A percentile compares a stretch with the other conserved stretches of the same genome.
phyloP scores from a whole-genome alignment of 805 yeast species.

The Sugiyamaella marilandica region DNA sequence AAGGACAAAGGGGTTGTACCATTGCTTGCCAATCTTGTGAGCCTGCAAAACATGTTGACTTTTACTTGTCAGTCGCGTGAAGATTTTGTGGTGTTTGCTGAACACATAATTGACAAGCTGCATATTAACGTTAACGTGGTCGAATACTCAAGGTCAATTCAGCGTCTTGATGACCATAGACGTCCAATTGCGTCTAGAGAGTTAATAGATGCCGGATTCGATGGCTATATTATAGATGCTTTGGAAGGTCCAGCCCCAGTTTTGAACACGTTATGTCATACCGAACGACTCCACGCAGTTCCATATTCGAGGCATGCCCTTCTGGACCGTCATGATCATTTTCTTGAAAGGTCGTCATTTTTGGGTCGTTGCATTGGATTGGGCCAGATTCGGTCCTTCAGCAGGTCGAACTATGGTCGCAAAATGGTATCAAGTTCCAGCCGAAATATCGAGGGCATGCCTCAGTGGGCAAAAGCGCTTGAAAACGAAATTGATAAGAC shows the following conservation, averaged over 20 bases:
- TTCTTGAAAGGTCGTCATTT: conserved; percentile 37
- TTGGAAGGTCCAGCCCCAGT: conserved; percentile 70
- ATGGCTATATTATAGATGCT: conserved; percentile 69
- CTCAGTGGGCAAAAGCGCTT: conserved; percentile 3
- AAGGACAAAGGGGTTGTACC: conserved; percentile 34
- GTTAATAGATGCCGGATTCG: conserved; percentile 59
- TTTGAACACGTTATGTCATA: conserved; percentile 59
- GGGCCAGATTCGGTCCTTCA: conserved; percentile 45
- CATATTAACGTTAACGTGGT: conserved; percentile 53
- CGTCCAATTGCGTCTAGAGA: conserved; percentile 22
- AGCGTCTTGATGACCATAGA: conserved; percentile 22
- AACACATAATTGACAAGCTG: conserved; percentile 38
- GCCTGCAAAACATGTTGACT: conserved; percentile 50
- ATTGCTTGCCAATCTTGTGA: conserved; percentile 55
- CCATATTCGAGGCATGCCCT: conserved; percentile 46
- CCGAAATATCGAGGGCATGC: conserved; percentile 1
- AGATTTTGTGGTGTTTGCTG: conserved; percentile 46
- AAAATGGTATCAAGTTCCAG: conserved; percentile 37
- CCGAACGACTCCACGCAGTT: conserved; percentile 45
- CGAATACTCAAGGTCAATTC: conserved; percentile 24
- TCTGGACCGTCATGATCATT: background rate
- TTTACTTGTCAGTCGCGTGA: conserved; percentile 54
- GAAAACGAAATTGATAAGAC: conserved; percentile 3
- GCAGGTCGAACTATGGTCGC: conserved; percentile 60
- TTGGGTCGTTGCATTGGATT: conserved; percentile 61